Evolutionary conservation across 2,329 filamentous ascomycete species (phyloP).

Genomic region (Cladosporium cucumerinum): DNA sequence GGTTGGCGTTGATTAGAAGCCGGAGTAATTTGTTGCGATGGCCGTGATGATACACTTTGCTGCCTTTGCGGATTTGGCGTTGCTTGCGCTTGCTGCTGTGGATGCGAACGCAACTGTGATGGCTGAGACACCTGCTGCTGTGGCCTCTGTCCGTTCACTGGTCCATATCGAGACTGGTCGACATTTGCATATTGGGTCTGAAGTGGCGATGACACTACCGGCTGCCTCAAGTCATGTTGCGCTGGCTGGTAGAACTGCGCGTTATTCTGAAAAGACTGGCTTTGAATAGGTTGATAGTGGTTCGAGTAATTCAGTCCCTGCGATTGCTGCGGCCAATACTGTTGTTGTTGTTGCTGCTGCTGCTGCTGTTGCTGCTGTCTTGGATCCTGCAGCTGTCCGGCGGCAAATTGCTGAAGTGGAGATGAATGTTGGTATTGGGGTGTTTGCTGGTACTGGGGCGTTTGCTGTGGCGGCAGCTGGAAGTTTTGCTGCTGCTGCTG

Average conservation of each 20-base stretch:
- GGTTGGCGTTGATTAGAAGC: background rate
- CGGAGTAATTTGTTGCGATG: background rate
- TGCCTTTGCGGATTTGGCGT: background rate
- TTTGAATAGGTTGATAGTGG: background rate
- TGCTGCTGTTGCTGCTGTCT: background rate
- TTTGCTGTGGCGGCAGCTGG: slow-evolving; percentile 2
- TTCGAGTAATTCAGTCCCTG: background rate
- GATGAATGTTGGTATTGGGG: slow-evolving; percentile 10
- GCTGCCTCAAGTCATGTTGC: background rate
- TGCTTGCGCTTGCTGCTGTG: background rate
- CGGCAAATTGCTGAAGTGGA: slow-evolving; percentile 11
- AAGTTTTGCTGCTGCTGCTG: slow-evolving; percentile 6
- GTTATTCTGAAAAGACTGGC: background rate
- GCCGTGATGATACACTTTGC: background rate
- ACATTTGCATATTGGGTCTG: background rate
- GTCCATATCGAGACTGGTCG: background rate
- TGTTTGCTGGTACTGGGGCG: slow-evolving; percentile 9
- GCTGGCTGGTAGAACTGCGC: background rate
- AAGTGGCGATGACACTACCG: background rate
- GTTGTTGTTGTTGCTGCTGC: background rate
- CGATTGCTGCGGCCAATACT: background rate
- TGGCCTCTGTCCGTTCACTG: background rate
- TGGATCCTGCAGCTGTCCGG: slow-evolving; percentile 10
- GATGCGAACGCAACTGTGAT: background rate
- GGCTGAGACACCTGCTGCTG: background rate